phyloP scores from a whole-genome alignment of 352 stramenopile species.

The Pythium rishiriense region DNA sequence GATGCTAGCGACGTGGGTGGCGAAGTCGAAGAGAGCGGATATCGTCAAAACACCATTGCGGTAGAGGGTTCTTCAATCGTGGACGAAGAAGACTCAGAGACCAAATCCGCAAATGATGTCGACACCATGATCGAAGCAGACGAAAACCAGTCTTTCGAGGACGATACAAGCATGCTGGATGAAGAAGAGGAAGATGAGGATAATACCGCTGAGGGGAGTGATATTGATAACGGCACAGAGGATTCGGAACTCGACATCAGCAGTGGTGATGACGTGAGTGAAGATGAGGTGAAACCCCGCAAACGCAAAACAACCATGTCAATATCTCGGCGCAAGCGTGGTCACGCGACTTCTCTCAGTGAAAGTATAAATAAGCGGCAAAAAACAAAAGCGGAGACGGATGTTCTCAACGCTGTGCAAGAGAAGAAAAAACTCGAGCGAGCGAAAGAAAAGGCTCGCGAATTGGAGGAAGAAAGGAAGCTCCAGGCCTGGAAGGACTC shows the following conservation, averaged over 20 bases:
- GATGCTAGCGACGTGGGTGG: constrained; percentile 1
- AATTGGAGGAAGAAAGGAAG: constrained; percentile 92
- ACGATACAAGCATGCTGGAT: constrained; percentile 9
- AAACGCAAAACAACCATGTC: not conserved
- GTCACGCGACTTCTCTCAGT: not conserved
- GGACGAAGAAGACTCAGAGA: not conserved
- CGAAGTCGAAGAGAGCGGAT: not conserved
- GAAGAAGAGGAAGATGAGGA: constrained; percentile 34
- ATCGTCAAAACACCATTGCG: not conserved
- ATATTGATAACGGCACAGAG: constrained; percentile 35
- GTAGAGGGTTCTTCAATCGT: not conserved
- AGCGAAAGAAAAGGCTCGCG: constrained; percentile 40
- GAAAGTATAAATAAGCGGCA: not conserved
- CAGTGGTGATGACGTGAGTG: constrained; percentile 36
- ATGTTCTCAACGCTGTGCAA: constrained; percentile 7
- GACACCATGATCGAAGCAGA: not conserved
- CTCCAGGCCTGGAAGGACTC: constrained; percentile 87
- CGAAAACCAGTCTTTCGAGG: constrained; percentile 7
- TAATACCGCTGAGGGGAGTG: constrained; percentile 23
- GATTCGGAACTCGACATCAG: constrained; percentile 26
- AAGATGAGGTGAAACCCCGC: constrained; percentile 35
- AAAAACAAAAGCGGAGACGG: constrained; percentile 1
- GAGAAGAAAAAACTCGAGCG: constrained; percentile 16
- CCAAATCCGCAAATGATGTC: not conserved
- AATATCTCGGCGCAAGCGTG: not conserved